A percentile compares a stretch with the other conserved stretches of the same genome.
Evolutionary conservation across 192 early-diverging fungal genomes (phyloP).

Genomic region (Spizellomyces punctatus): DNA sequence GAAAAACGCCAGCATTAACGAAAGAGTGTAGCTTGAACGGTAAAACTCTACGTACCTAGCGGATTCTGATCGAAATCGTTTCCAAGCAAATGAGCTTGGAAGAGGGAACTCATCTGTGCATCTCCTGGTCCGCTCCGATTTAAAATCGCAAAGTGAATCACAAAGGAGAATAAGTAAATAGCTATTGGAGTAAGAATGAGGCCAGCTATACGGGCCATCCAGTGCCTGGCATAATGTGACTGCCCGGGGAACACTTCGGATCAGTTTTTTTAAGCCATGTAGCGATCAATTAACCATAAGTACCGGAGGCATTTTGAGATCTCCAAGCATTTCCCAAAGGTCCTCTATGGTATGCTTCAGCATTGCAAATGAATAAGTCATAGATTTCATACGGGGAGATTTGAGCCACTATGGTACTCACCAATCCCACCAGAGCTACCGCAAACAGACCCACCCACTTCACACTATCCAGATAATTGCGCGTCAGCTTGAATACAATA

Average conservation of each 20-base stretch:
- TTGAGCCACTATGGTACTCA: constrained; percentile 9
- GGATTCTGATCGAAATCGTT: constrained; percentile 81
- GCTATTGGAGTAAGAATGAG: constrained; percentile 80
- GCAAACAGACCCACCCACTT: constrained; percentile 98
- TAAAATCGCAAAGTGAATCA: constrained; percentile 86
- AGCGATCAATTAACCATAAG: background rate
- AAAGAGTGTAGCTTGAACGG: background rate
- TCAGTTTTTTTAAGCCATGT: background rate
- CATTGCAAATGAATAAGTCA: background rate
- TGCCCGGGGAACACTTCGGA: constrained; percentile 17
- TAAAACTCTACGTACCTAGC: constrained; percentile 53
- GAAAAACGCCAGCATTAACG: background rate
- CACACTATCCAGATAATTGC: constrained; percentile 51
- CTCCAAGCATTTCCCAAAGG: constrained; percentile 86
- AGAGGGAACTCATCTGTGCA: constrained; percentile 93
- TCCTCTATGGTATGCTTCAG: constrained; percentile 81
- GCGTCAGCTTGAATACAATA: constrained; percentile 9
- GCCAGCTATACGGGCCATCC: constrained; percentile 76
- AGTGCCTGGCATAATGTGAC: constrained; percentile 74
- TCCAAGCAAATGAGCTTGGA: constrained; percentile 89
- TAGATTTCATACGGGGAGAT: too few relatives aligned
- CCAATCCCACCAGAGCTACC: constrained; percentile 83
- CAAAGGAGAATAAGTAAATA: constrained; percentile 84
- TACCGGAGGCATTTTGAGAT: constrained; percentile 55
- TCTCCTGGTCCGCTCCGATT: constrained; percentile 82